Conservation (phyloP, 2,329 filamentous ascomycete genomes). For the Mollisia scopiformis region DNA sequence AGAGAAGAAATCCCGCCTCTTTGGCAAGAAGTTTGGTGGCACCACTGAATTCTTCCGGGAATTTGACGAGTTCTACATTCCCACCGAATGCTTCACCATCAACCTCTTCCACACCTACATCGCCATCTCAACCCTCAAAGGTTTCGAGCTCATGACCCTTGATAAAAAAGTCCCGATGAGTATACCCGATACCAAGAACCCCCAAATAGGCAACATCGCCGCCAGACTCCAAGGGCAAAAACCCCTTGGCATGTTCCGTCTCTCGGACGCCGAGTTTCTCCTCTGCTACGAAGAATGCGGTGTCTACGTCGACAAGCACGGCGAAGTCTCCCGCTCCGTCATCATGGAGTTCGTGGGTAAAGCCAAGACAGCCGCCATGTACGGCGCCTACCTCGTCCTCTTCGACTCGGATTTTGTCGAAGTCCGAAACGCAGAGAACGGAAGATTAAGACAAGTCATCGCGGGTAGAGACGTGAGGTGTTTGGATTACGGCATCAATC, state of each 20-base stretch:
- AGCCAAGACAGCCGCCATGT: slow-evolving; percentile 84
- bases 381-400: slow-evolving; percentile 86
- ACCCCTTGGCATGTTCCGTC: slow-evolving; percentile 93
- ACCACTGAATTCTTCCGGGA: slow-evolving; percentile 96
- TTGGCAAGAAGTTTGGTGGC: slow-evolving; percentile 61
- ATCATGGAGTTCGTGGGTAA: slow-evolving; percentile 99
- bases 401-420: slow-evolving; percentile 98
- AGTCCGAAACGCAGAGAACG: slow-evolving; percentile 95
- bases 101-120: slow-evolving; percentile 96
- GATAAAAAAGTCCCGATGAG: slow-evolving; percentile 97
- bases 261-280: slow-evolving; percentile 90
- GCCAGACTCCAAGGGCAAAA: slow-evolving; percentile 79
- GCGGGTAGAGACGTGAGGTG: slow-evolving; percentile 87
- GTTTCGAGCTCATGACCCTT: slow-evolving; percentile 92
- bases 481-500: slow-evolving; percentile 76
- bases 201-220: slow-evolving; percentile 83
- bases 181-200: slow-evolving; percentile 82
- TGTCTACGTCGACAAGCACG: slow-evolving; percentile 97
- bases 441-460: slow-evolving; percentile 90
- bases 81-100: slow-evolving; percentile 90
- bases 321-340: slow-evolving; percentile 89
- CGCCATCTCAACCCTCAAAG: slow-evolving; percentile 86
- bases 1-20: slow-evolving; percentile 75
- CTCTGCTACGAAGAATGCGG: slow-evolving; percentile 95
- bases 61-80: slow-evolving; percentile 98